Percentiles rank a stretch among this genome's conserved stretches.
phyloP scores from a whole-genome alignment of 192 early-diverging fungal genomes.

The Podila epicladia region DNA sequence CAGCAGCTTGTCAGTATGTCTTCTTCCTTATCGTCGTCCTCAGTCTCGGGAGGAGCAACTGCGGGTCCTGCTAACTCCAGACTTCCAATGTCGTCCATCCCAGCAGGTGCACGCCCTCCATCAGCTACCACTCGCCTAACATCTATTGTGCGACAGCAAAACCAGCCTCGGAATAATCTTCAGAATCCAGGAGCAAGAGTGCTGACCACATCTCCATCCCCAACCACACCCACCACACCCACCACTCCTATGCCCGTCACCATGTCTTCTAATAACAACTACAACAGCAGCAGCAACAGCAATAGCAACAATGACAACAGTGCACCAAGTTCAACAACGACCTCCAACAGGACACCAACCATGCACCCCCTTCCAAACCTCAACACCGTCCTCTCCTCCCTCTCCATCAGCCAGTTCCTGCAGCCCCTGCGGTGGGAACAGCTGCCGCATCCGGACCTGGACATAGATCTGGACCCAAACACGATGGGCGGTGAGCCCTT shows the following conservation, averaged over 20 bases:
- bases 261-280: not conserved
- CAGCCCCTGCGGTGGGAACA: conserved; percentile 45
- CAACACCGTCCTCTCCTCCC: conserved; percentile 1
- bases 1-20: conserved; percentile 17
- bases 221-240: not conserved
- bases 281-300: not conserved
- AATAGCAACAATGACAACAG: not conserved
- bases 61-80: not conserved
- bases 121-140: conserved; percentile 11
- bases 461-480: conserved; percentile 43
- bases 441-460: conserved; percentile 35
- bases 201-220: conserved; percentile 10
- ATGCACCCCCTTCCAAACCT: not conserved
- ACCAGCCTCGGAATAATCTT: not conserved
- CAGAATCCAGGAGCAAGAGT: not conserved
- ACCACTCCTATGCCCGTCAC: not conserved
- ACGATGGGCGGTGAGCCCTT: conserved; percentile 34
- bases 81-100: not conserved
- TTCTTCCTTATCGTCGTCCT: not conserved
- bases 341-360: not conserved
- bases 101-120: not conserved
- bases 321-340: not conserved
- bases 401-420: conserved; percentile 19
- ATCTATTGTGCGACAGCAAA: conserved; percentile 5
- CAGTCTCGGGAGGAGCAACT: not conserved